Evolutionary conservation across 352 stramenopile genomes (phyloP).

Genomic region (Globisporangium paroecandrum): DNA sequence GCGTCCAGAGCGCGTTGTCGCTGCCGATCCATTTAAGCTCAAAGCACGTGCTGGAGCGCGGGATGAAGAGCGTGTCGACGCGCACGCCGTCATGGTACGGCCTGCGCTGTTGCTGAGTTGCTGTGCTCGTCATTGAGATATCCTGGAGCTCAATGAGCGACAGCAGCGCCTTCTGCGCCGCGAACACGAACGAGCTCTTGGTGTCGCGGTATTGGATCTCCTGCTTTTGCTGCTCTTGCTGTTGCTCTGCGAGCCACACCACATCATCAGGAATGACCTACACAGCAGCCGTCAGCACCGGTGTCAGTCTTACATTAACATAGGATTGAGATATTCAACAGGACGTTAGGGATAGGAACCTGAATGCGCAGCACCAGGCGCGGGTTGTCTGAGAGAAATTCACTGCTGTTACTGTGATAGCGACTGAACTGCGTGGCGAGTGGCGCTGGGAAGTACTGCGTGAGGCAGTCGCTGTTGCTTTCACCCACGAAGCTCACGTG

Average conservation of each 20-base stretch:
- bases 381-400: neutral
- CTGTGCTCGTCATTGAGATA: neutral
- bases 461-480: constrained; percentile 33
- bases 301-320: neutral
- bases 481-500: constrained; percentile 53
- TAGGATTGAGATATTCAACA: neutral
- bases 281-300: no score
- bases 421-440: neutral
- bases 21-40: constrained; percentile 33
- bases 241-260: neutral
- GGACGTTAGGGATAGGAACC: constrained; percentile 6
- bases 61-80: constrained; percentile 38
- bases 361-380: constrained; percentile 37
- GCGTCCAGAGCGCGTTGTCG: constrained; percentile 34
- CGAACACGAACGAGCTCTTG: constrained; percentile 61
- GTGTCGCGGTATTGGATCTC: constrained; percentile 13
- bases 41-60: constrained; percentile 46
- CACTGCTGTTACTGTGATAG: neutral
- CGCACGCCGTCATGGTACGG: constrained; percentile 10
- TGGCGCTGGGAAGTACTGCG: constrained; percentile 20
- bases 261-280: constrained; percentile 10
- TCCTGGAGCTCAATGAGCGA: constrained; percentile 41
- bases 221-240: neutral
- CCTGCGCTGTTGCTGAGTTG: neutral
- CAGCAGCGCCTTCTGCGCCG: constrained; percentile 62